phyloP scores from a whole-genome alignment of 768 basidiomycete genomes.

The Suillus hirtellus region DNA sequence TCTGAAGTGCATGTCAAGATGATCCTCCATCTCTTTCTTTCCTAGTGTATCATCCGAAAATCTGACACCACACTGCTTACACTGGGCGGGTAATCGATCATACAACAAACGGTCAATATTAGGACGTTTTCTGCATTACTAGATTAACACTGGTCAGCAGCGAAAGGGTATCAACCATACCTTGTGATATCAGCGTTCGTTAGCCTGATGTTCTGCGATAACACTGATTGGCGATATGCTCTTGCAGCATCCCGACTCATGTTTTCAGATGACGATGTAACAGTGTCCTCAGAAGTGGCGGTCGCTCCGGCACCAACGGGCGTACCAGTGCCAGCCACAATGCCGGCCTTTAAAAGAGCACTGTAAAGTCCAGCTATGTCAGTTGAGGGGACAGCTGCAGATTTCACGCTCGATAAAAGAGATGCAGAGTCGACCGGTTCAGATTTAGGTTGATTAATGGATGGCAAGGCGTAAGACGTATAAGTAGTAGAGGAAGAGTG shows the following conservation, averaged over 20 bases:
- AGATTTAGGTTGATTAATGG: conserved; percentile 25
- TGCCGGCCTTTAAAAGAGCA: conserved; percentile 77
- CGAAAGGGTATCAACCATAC: conserved; percentile 41
- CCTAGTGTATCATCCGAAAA: conserved; percentile 74
- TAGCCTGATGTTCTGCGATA: conserved; percentile 61
- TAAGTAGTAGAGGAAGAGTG: conserved; percentile 35
- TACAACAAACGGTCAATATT: conserved; percentile 69
- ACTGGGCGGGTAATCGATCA: conserved; percentile 73
- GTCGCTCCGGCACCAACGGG: conserved; percentile 50
- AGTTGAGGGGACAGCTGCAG: conserved; percentile 25
- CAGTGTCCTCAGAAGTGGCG: conserved; percentile 28
- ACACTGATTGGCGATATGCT: conserved; percentile 60
- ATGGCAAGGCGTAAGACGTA: conserved; percentile 18
- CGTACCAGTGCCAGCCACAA: conserved; percentile 58
- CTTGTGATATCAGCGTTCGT: conserved; percentile 68
- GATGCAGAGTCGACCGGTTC: conserved; percentile 33
- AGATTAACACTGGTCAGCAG: conserved; percentile 24
- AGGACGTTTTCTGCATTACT: conserved; percentile 51
- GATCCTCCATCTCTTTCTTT: conserved; percentile 78
- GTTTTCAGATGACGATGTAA: conserved; percentile 37
- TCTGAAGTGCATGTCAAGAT: conserved; percentile 95
- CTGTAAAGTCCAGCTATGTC: conserved; percentile 62
- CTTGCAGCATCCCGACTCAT: conserved; percentile 46
- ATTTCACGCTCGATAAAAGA: conserved; percentile 28
- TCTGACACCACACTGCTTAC: conserved; percentile 91